Percentiles rank a stretch among this genome's conserved stretches.
These are phyloP conservation scores for Parathielavia appendiculata DNA, from an alignment of 495 filamentous ascomycete genomes.

Conservation along the genomic window DNA sequence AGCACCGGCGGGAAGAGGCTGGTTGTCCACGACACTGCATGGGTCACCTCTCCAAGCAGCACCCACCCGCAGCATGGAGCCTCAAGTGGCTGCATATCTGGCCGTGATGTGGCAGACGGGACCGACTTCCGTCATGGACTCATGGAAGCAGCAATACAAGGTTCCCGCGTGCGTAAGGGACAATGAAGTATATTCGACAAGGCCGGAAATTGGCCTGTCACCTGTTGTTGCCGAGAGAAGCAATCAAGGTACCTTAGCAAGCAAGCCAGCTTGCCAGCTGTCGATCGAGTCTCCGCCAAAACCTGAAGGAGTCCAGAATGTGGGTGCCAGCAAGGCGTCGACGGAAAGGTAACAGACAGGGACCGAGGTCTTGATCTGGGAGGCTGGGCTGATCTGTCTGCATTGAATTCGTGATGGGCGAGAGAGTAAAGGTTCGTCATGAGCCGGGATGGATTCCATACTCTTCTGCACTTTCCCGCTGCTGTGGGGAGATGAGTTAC, in stretches of 20 bases:
- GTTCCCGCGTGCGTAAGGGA: background rate
- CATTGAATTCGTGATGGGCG: too few species aligned
- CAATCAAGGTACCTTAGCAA: too few species aligned
- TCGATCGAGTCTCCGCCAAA: background rate
- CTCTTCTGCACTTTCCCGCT: background rate
- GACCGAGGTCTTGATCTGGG: background rate
- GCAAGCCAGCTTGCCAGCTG: too few species aligned
- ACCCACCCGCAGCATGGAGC: background rate
- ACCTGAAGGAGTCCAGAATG: background rate
- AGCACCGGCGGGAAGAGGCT: background rate
- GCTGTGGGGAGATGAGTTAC: slow-evolving; percentile 4
- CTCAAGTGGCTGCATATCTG: slow-evolving; percentile 15
- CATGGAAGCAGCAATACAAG: background rate
- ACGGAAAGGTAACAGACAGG: too few species aligned
- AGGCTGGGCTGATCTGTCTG: background rate
- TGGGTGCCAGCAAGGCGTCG: too few species aligned
- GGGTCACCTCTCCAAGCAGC: background rate
- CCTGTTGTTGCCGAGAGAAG: background rate
- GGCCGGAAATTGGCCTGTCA: too few species aligned
- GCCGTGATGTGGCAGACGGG: slow-evolving; percentile 18
- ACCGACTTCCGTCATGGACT: background rate
- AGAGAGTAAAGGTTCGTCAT: too few species aligned
- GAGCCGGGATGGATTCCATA: too few species aligned
- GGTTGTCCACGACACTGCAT: background rate
- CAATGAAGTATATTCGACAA: too few species aligned